These are phyloP conservation scores for Aaosphaeria pasadenensis DNA, from an alignment of 2,329 filamentous ascomycete species.

Conservation along the genomic window DNA sequence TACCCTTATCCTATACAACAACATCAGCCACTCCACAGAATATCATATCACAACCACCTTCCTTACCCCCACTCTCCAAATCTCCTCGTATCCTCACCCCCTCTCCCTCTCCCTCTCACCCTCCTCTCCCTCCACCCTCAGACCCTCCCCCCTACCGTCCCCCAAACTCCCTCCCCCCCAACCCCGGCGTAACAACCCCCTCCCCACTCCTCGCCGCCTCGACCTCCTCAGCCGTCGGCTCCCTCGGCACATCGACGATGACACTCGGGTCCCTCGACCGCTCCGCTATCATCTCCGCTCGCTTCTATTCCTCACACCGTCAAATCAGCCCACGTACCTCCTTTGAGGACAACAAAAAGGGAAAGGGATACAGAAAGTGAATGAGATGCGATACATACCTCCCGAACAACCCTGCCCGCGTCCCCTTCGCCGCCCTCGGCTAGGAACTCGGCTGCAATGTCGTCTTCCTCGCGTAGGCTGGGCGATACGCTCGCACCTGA, in stretches of 20 bases:
- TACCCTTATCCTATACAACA: no score
- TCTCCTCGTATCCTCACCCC: no score
- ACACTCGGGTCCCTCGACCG: slow-evolving; percentile 44
- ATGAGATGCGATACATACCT: slow-evolving; percentile 17
- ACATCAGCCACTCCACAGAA: no score
- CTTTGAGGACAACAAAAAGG: no score
- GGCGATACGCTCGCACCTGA: slow-evolving; percentile 1
- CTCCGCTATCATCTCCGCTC: slow-evolving; percentile 34
- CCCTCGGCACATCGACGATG: slow-evolving; percentile 44
- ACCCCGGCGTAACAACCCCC: slow-evolving; percentile 10
- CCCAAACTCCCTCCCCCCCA: slow-evolving; percentile 3
- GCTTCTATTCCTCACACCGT: slow-evolving; percentile 27
- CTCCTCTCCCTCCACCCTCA: no score
- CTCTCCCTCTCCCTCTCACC: not conserved
- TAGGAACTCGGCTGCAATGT: slow-evolving; percentile 27
- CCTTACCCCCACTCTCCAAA: no score
- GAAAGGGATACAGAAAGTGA: not conserved
- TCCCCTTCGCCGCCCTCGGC: slow-evolving; percentile 18
- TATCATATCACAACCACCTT: no score
- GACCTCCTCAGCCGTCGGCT: slow-evolving; percentile 45
- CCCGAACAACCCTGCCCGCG: slow-evolving; percentile 15
- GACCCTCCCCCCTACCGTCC: not conserved
- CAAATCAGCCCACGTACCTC: not conserved
- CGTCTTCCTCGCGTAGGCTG: slow-evolving; percentile 22
- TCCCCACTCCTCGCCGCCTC: slow-evolving; percentile 26